phyloP scores from a whole-genome alignment of 1,284 basidiomycete species.

The Peniophora sp. region DNA sequence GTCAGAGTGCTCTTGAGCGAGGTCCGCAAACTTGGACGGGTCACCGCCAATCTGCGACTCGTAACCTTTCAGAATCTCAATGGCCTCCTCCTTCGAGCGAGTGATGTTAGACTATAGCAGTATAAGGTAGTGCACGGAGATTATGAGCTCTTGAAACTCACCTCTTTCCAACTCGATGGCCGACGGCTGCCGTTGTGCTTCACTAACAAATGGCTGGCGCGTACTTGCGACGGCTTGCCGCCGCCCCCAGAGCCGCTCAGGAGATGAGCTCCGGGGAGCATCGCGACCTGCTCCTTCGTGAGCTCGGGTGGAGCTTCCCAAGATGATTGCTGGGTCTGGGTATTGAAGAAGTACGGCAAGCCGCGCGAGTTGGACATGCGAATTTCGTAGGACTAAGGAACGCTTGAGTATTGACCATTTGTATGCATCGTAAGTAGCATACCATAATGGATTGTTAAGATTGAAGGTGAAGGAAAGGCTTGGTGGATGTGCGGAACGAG shows the following conservation, averaged over 20 bases:
- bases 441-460: too few relatives aligned
- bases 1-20: constrained; percentile 76
- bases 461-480: too few relatives aligned
- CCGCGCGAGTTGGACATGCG: constrained; percentile 75
- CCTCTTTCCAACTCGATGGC: constrained; percentile 90
- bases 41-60: constrained; percentile 53
- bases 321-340: constrained; percentile 58
- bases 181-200: constrained; percentile 87
- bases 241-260: constrained; percentile 17
- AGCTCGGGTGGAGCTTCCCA: constrained; percentile 81
- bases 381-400: constrained; percentile 41
- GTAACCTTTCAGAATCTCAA: constrained; percentile 64
- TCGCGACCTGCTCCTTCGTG: constrained; percentile 49
- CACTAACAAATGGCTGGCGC: constrained; percentile 91
- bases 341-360: constrained; percentile 89
- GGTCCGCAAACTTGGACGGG: constrained; percentile 61
- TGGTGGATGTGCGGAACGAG: too few relatives aligned
- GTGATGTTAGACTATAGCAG: constrained; percentile 67
- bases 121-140: constrained; percentile 1
- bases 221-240: constrained; percentile 52
- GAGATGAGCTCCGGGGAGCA: constrained; percentile 66
- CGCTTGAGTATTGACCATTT: too few relatives aligned
- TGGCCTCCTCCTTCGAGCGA: constrained; percentile 86
- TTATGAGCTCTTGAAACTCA: constrained; percentile 28
- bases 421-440: too few relatives aligned